Evolutionary conservation across 805 yeast genomes (phyloP).

Genomic region (Ogataea paraovalis): DNA sequence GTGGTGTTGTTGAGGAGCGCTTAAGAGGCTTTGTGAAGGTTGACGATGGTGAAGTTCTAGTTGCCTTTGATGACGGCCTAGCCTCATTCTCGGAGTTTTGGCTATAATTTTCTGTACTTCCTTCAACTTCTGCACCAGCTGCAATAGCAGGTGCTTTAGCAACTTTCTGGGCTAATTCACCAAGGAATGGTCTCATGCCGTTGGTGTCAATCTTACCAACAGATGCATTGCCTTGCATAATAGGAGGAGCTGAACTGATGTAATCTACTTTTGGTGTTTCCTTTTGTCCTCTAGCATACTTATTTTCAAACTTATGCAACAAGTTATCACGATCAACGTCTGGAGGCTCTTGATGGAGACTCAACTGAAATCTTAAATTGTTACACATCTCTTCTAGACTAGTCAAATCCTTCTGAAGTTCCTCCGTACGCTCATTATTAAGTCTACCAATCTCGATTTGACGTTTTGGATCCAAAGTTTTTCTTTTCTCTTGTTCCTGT

Average conservation of each 20-base stretch:
- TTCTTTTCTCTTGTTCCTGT: slow-evolving; percentile 4
- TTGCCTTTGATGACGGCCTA: too few species aligned
- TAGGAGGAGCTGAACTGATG: slow-evolving; percentile 19
- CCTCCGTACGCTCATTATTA: slow-evolving; percentile 15
- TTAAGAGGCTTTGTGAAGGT: slow-evolving; percentile 16
- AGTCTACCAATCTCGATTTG: slow-evolving; percentile 1
- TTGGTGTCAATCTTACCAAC: slow-evolving; percentile 16
- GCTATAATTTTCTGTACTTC: not conserved
- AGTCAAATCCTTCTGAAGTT: slow-evolving; percentile 20
- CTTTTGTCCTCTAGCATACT: slow-evolving; percentile 27
- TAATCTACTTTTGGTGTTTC: slow-evolving; percentile 21
- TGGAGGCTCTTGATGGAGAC: slow-evolving; percentile 21
- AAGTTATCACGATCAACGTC: slow-evolving; percentile 20
- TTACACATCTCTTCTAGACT: slow-evolving; percentile 25
- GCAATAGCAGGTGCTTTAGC: slow-evolving; percentile 37
- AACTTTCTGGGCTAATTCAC: slow-evolving; percentile 51
- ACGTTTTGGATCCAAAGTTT: slow-evolving; percentile 31
- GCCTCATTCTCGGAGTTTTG: slow-evolving; percentile 1
- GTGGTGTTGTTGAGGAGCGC: not conserved
- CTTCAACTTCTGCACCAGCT: slow-evolving; percentile 1
- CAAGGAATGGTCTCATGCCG: slow-evolving; percentile 39
- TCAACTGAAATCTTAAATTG: slow-evolving; percentile 23
- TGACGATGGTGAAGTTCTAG: not conserved
- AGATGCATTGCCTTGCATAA: slow-evolving; percentile 5
- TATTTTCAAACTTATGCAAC: slow-evolving; percentile 24